Conservation (phyloP, 805 yeast genomes). For the Zygosaccharomyces bailii region DNA sequence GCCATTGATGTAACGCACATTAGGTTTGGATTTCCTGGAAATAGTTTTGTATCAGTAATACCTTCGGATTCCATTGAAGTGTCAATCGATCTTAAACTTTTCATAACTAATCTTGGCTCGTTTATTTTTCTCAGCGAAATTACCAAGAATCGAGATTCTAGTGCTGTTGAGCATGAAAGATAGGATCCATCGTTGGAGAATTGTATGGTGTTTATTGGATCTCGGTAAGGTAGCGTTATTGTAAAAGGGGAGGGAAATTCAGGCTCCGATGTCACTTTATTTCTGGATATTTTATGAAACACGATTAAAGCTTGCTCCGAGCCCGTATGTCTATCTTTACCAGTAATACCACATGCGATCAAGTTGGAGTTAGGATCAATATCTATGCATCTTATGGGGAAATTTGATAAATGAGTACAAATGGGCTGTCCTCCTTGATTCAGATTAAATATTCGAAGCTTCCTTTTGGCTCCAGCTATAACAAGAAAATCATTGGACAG, state of each 20-base stretch:
- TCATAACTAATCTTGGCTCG: constrained; percentile 66
- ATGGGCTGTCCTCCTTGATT: constrained; percentile 56
- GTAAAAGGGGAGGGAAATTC: constrained; percentile 55
- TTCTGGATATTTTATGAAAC: constrained; percentile 43
- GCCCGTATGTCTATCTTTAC: constrained; percentile 64
- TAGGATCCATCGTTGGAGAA: constrained; percentile 72
- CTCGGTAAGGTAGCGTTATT: constrained; percentile 79
- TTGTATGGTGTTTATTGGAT: constrained; percentile 71
- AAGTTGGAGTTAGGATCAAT: constrained; percentile 60
- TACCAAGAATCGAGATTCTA: constrained; percentile 76
- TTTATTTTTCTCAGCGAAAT: constrained; percentile 62
- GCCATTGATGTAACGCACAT: constrained; percentile 61
- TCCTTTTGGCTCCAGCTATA: constrained; percentile 68
- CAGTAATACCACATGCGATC: constrained; percentile 79
- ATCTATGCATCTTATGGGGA: constrained; percentile 77
- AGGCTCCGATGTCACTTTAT: constrained; percentile 19
- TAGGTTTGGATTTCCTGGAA: constrained; percentile 56
- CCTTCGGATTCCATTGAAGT: constrained; percentile 81
- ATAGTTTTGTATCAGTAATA: constrained; percentile 73
- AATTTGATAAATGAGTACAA: constrained; percentile 63
- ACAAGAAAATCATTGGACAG: constrained; percentile 57
- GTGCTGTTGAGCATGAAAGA: constrained; percentile 59
- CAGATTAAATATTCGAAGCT: constrained; percentile 62
- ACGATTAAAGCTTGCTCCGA: constrained; percentile 75
- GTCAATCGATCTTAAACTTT: constrained; percentile 59